Conservation (phyloP, 306 rosid species). For the Quercus wislizeni region DNA sequence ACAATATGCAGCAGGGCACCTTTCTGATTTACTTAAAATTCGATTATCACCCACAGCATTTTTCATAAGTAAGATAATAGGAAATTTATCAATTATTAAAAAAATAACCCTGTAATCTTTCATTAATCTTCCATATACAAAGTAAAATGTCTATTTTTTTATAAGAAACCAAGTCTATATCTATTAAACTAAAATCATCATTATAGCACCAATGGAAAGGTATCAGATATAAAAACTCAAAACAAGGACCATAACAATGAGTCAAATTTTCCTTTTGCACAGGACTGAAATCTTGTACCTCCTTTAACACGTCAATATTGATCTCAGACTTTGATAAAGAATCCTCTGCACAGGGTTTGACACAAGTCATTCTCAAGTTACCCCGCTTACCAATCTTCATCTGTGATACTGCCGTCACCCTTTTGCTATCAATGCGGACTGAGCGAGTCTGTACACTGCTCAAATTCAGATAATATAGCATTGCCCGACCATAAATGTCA, state of each 20-base stretch:
- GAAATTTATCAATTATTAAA: neutral
- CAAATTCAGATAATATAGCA: slow-evolving; percentile 75
- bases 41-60: neutral
- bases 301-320: slow-evolving; percentile 83
- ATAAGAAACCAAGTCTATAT: neutral
- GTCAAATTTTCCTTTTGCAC: slow-evolving; percentile 7
- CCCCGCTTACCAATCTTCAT: slow-evolving; percentile 85
- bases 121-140: slow-evolving; percentile 3
- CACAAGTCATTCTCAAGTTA: slow-evolving; percentile 66
- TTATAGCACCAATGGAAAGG: slow-evolving; percentile 18
- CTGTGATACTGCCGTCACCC: slow-evolving; percentile 58
- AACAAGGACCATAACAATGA: neutral
- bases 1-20: neutral
- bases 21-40: neutral
- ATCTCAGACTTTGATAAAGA: slow-evolving; percentile 71
- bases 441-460: slow-evolving; percentile 91
- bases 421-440: slow-evolving; percentile 59
- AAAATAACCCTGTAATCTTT: neutral
- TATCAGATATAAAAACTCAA: slow-evolving; percentile 4
- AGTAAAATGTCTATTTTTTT: neutral
- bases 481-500: slow-evolving; percentile 76
- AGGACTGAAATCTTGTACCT: slow-evolving; percentile 53
- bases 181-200: slow-evolving; percentile 9
- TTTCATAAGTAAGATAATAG: neutral
- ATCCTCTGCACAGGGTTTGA: slow-evolving; percentile 86